phyloP scores from a whole-genome alignment of 208 protist genomes.

The Acanthamoeba quina region DNA sequence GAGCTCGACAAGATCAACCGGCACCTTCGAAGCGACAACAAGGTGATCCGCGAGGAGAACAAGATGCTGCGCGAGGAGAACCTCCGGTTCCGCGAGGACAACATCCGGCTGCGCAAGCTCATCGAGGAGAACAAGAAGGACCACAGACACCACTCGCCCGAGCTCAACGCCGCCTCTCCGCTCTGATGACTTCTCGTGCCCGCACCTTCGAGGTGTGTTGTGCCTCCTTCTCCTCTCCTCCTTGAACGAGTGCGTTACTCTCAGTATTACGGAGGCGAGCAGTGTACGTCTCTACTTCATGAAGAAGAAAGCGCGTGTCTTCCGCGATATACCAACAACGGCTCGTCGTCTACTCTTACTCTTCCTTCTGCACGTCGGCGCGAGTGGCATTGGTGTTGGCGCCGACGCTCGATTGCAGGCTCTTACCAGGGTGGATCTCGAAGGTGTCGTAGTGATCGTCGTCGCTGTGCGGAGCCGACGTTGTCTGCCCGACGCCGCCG shows the following conservation, averaged over 20 bases:
- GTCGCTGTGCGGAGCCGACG: background rate
- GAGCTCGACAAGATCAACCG: constrained; percentile 48
- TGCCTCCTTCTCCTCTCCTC: background rate
- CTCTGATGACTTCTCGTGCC: background rate
- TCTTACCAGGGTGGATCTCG: background rate
- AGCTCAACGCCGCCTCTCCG: background rate
- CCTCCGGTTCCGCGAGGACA: constrained; percentile 49
- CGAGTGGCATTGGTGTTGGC: background rate
- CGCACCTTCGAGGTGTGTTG: background rate
- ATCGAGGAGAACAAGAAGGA: constrained; percentile 63
- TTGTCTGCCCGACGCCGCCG: background rate
- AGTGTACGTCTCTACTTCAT: background rate
- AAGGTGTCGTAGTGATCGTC: constrained; percentile 9
- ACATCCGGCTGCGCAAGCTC: constrained; percentile 66
- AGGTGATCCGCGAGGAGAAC: constrained; percentile 60
- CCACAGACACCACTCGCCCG: background rate
- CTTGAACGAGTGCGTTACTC: too few relatives aligned
- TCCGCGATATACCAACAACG: background rate
- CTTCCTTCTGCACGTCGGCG: constrained; percentile 11
- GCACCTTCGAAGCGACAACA: constrained; percentile 45
- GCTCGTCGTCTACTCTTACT: background rate
- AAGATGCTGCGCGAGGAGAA: constrained; percentile 69
- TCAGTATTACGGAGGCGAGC: background rate
- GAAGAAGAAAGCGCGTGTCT: background rate
- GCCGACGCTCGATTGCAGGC: background rate